These are phyloP conservation scores for Fallopia convolvulus DNA, from an alignment of 148 eudicot genomes.

Conservation along the genomic window DNA sequence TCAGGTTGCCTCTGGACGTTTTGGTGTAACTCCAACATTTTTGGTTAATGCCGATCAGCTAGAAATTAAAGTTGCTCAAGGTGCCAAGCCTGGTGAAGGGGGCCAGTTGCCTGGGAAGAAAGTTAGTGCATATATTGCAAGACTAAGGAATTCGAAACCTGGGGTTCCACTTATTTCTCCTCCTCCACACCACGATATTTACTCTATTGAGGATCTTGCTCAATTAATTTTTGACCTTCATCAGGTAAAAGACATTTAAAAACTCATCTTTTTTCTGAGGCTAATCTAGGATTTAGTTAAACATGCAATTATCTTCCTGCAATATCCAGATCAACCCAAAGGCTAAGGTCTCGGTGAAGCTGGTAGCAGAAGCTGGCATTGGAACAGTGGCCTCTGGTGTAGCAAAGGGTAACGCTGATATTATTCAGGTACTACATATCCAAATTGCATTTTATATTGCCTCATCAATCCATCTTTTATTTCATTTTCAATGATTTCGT, in stretches of 20 bases:
- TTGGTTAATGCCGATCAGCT: slow-evolving; percentile 96
- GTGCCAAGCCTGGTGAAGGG: slow-evolving; percentile 99
- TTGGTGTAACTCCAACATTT: slow-evolving; percentile 98
- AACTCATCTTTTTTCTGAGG: neutral
- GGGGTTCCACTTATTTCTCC: slow-evolving; percentile 99
- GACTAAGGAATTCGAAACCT: slow-evolving; percentile 94
- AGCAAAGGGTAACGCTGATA: slow-evolving; percentile 98
- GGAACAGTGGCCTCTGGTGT: slow-evolving; percentile 99
- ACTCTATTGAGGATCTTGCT: slow-evolving; percentile 99
- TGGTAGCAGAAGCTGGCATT: slow-evolving; percentile 99
- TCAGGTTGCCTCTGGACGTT: slow-evolving; percentile 99
- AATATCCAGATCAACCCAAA: slow-evolving; percentile 79
- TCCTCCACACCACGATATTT: slow-evolving; percentile 98
- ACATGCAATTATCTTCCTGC: slow-evolving; percentile 6
- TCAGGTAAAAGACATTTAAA: slow-evolving; percentile 46
- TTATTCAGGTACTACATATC: slow-evolving; percentile 65
- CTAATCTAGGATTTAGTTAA: neutral
- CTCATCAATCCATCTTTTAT: neutral
- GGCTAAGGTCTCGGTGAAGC: slow-evolving; percentile 98
- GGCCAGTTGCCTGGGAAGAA: slow-evolving; percentile 99
- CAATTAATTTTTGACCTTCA: slow-evolving; percentile 96
- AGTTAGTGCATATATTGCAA: slow-evolving; percentile 99
- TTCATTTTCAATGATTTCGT: neutral
- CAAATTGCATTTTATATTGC: neutral
- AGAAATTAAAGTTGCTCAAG: slow-evolving; percentile 97